Base-by-base conservation (phyloP, 2,329 filamentous ascomycete species). In the Colletotrichum gloeosporioides region DNA sequence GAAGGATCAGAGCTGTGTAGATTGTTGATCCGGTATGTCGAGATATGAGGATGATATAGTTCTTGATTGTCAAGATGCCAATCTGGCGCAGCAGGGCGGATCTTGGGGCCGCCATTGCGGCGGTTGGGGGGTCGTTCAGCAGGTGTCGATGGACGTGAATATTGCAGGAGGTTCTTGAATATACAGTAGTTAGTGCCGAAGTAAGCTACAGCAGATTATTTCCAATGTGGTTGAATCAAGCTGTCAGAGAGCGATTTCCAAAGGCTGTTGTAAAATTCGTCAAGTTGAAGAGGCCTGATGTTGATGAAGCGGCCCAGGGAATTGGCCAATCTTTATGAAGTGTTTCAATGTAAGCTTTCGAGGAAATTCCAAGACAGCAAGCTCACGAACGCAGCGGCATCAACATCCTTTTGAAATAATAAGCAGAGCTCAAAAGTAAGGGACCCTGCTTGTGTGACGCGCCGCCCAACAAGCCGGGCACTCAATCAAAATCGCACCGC, bases 11-110 rank as follows among this genome's bases (percentile, higher is more conserved):
- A 4, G 91, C 90, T 79, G 91, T 90, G 77, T 91, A 84, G 62
- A 89, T 76, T 2, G 91, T 91, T 27, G 89, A 86, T 6, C 87
- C 73, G 18, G 84, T 80, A 81, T 92, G 91, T 4, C 92, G 90
- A 6, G 66, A 49, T 36, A 93, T 79, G 10, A 92, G 86, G 78
- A 92, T 91, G 72, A 90, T 88, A 69, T 92, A 84, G 80, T 93
- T 93, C 82, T 94, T 94, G 79, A 84, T 85, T 80, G 89, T 90
- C 74, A 94, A 85, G 66, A 91, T 93, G 87, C 89, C 88, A 69
- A 90, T 89, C 83, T 93, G 92, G 76, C 88, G 87, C 44, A 57
- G 31, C 0, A 77, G 31, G 4, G 55, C 53, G 4, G 71, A 75
- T 44, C 49, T 44, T 7, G 49, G 71, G 12, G 71, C 67, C 61